Base-by-base conservation (phyloP, 169 alveolate species). In the Plasmodium knowlesi region DNA sequence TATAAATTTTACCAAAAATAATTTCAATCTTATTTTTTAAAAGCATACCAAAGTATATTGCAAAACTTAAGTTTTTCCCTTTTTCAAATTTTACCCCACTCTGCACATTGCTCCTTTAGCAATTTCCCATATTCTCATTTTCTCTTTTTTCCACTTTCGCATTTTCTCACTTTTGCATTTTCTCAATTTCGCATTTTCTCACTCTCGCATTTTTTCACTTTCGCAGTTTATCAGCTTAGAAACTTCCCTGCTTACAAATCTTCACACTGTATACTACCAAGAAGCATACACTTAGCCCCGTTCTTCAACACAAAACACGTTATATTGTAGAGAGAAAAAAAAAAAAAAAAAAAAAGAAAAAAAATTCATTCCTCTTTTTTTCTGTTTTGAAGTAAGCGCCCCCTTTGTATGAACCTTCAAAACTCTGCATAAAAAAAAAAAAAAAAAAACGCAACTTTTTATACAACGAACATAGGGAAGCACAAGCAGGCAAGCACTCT, bases 331-430 rank as follows among this genome's bases (percentile, higher is more conserved):
- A 67, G 37, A 16, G 22, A 67, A 67, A 28, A 67, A 67, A 67
- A 67, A 57, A 57, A 57, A 57, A 57, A 67, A 67, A 67, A 61
- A n/a, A n/a, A n/a, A n/a, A n/a, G n/a, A n/a, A n/a, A n/a, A n/a
- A n/a, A n/a, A n/a, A n/a, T n/a, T 25, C 19, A 30, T 9, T 61
- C 8, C 28, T 28, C 2, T 9, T 61, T 19, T 61, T 25, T 16
- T 61, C 6, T 16, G 1, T 61, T 61, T 61, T 9, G n/a, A 19
- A 5, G 22, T 22, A 57, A 61, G 19, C 16, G 34, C 34, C 37
- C 37, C 28, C 14, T 0, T 25, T 19, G 3, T 14, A 61, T 25
- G 16, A 61, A 22, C 34, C 76, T 61, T 61, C 76, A 61, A 61
- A 61, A 61, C 34, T 61, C 5, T 61, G 34, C 3, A 22, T 22